Base-by-base conservation (phyloP, 2,329 filamentous ascomycete genomes). In the Aureobasidium pullulans region DNA sequence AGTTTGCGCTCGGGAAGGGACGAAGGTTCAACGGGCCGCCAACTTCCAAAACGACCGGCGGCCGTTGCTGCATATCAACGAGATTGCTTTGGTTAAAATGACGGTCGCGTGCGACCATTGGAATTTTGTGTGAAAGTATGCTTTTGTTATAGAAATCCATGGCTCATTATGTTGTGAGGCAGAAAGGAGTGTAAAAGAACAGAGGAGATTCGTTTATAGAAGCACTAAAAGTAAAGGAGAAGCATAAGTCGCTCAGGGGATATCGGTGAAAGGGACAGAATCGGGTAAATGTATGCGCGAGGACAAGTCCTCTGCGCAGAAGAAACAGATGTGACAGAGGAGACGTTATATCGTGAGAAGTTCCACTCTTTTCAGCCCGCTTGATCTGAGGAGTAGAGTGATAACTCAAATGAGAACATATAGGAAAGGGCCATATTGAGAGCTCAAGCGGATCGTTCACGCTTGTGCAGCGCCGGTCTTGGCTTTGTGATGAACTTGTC, bases 301-400 rank as follows among this genome's bases (percentile, higher is more conserved):
- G 29, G 37, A 19, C 29, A n/a, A 29, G 34, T 9, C 13, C 28
- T 54, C 23, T 13, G 34, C 7, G 28, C n/a, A 19, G 28, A 29
- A 19, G 19, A 32, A n/a, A 10, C 13, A 34, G 23, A 31, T n/a
- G 23, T 32, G 37, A 54, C 39, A 40, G 34, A 54, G 37, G 50
- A 54, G 50, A 54, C 50, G 50, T 54, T 54, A 42, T 39, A 42
- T 54, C 50, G 50, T 54, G 39, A 43, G 37, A 44, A 16, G 11
- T 7, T 7, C 6, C 39, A 15, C n/a, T 16, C 39, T 16, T 42
- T 16, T 15, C n/a, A n/a, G 11, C n/a, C 39, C 39, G n/a, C 39
- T 15, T 13, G 34, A 9, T 36, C 34, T 13, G 34, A 36, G 34
- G 13, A 4, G 34, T 36, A 13, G 34, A 23, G 23, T 36, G 34